Conservation (phyloP, 2,329 filamentous ascomycete genomes). For the Nakataea oryzae region DNA sequence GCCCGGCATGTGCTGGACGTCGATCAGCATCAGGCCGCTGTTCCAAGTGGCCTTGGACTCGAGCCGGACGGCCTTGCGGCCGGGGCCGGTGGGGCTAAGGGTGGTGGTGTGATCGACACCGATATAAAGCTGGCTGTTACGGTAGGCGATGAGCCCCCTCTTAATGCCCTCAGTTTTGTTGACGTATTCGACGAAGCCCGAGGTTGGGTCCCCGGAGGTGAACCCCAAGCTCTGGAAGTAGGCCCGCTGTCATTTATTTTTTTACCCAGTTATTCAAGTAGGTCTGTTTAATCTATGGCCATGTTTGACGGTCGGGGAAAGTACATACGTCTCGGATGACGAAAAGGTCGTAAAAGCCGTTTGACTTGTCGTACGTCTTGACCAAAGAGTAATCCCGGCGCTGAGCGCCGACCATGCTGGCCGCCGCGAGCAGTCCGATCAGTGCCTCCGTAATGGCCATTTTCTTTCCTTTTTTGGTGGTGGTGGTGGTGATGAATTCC, state of each 20-base stretch:
- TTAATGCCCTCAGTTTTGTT: constrained; percentile 22
- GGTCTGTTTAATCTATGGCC: not conserved
- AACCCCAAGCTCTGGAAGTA: constrained; percentile 1
- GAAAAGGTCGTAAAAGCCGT: constrained; percentile 1
- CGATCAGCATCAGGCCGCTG: constrained; percentile 31
- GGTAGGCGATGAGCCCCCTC: constrained; percentile 26
- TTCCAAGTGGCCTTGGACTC: constrained; percentile 33
- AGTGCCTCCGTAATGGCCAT: not conserved
- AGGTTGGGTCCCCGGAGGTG: constrained; percentile 6
- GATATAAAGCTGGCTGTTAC: constrained; percentile 25
- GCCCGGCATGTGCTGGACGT: constrained; percentile 39
- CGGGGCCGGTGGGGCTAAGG: constrained; percentile 19
- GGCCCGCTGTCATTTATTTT: not conserved
- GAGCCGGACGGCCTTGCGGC: constrained; percentile 32
- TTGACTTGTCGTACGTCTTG: not conserved
- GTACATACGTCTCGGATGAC: not conserved
- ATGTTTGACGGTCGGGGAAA: not conserved
- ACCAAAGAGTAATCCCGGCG: not conserved
- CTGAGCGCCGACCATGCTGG: not conserved
- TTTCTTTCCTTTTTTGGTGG: not conserved
- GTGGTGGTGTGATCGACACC: constrained; percentile 29
- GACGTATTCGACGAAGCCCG: constrained; percentile 22
- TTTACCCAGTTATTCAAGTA: not conserved
- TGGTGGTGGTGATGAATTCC: not conserved
- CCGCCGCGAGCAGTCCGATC: not conserved